Conservation (phyloP, 2,329 filamentous ascomycete genomes). For the Tetracladium maxilliforme region DNA sequence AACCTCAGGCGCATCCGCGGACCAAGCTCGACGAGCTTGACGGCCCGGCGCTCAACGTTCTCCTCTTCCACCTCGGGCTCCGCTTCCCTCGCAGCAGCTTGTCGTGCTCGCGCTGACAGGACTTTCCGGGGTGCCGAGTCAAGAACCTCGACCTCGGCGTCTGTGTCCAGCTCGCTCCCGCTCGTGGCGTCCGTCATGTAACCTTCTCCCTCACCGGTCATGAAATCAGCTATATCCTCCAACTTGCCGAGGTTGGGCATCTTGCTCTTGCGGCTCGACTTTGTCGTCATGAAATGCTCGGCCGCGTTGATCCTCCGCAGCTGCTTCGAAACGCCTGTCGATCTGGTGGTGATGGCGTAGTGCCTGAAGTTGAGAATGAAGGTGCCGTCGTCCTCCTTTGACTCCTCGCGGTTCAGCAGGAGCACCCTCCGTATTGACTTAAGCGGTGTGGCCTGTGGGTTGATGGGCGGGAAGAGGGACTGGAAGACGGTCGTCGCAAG, state of each 20-base stretch:
- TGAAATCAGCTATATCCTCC: slow-evolving; percentile 87
- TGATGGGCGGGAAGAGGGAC: slow-evolving; percentile 89
- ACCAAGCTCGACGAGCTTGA: slow-evolving; percentile 85
- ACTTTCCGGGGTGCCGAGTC: slow-evolving; percentile 50
- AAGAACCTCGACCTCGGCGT: slow-evolving; percentile 83
- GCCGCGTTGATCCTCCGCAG: slow-evolving; percentile 74
- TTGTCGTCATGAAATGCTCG: slow-evolving; percentile 49
- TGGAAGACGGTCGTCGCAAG: slow-evolving; percentile 91
- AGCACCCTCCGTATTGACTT: slow-evolving; percentile 87
- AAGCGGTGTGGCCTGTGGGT: slow-evolving; percentile 77
- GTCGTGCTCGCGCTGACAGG: slow-evolving; percentile 27
- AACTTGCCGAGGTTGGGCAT: slow-evolving; percentile 84
- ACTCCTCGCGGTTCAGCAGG: slow-evolving; percentile 68
- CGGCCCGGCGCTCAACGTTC: slow-evolving; percentile 67
- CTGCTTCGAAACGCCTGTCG: slow-evolving; percentile 70
- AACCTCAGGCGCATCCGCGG: slow-evolving; percentile 79
- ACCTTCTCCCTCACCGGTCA: slow-evolving; percentile 71
- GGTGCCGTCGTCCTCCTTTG: slow-evolving; percentile 42
- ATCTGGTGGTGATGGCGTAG: slow-evolving; percentile 87
- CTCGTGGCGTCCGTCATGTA: slow-evolving; percentile 79
- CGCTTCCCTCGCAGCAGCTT: slow-evolving; percentile 27
- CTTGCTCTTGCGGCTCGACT: slow-evolving; percentile 45
- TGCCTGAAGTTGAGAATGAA: slow-evolving; percentile 83
- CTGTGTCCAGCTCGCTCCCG: slow-evolving; percentile 84
- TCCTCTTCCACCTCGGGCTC: slow-evolving; percentile 21